Base-by-base conservation (phyloP, 2,329 filamentous ascomycete species). In the Elsinoe arachidis region DNA sequence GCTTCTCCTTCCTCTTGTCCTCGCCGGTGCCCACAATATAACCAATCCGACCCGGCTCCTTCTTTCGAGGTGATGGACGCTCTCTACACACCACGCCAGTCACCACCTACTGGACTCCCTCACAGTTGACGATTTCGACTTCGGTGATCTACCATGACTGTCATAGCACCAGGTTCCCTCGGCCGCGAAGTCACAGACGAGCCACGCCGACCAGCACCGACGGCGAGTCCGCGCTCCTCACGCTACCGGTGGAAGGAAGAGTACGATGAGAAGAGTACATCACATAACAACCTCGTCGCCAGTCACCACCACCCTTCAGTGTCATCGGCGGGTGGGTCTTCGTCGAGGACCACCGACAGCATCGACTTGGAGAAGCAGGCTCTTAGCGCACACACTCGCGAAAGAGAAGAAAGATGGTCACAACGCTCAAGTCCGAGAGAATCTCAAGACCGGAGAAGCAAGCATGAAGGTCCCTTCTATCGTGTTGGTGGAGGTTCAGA, bases 351-450 rank as follows among this genome's bases (percentile, higher is more conserved):
- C 17, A 61, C 61, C 2, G 63, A 65, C 11, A 67, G 66, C 6
- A 63, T 68, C 55, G 65, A 69, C 47, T 55, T 68, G 14, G 67
- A 69, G 58, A 69, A 69, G 60, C 60, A 59, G 38, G 56, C 53
- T 21, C 57, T 60, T 19, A 41, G 47, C 30, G 53, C 47, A 12
- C 43, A 58, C 58, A 55, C 59, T 49, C 55, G 57, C 59, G 60
- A 57, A 60, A 33, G 46, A 12, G 44, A 41, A 44, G 39, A 46
- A 26, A 19, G 33, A 47, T 37, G n/a, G 15, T 55, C 57, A 21
- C 26, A 26, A 14, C 11, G 56, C 12, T 46, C 46, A 19, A 55
- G 57, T 34, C 30, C 19, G 19, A 26, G 30, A 23, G 19, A 49
- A n/a, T 49, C 52, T 3, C 17, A 39, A 17, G 47, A 33, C 6